Base-by-base conservation (phyloP, 2,329 filamentous ascomycete species). In the Mollisia scopiformis region DNA sequence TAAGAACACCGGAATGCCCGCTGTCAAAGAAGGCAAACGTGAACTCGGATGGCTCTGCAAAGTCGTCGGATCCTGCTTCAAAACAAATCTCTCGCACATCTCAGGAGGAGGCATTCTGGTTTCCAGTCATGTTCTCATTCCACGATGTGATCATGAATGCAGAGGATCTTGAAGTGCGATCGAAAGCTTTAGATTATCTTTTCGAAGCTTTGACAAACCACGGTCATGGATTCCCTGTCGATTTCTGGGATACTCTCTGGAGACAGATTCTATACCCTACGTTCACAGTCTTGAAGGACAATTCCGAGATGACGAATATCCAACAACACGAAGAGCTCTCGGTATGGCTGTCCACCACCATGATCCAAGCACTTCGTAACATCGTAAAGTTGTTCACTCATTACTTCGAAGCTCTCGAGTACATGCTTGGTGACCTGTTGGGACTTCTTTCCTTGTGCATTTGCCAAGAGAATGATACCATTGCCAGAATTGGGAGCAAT, bases 331-430 rank as follows among this genome's bases (percentile, higher is more conserved):
- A 99, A 76, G 95, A 99, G 73, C 83, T 98, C 21, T 98, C 95
- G 0, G 95, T 99, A 2, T 99, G 95, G 95, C 83, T 99, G 25
- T 98, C 95, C 0, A 99, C 95, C 0, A 99, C 95, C 8, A 97
- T 99, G 92, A 99, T 99, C 41, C 95, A 99, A 75, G 95, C 95
- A 1, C 80, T 99, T 58, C 89, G 95, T 61, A 97, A 98, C 77
- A 97, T 99, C 91, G 98, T 99, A 70, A 94, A 92, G 0, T 85
- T 99, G 25, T 99, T 99, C 76, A 99, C 96, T 0, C 96, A 99
- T 76, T 99, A 98, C 77, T 99, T 99, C 67, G 92, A 96, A 61
- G 88, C 93, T 0, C 80, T 99, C 10, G 93, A 98, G 77, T 96
- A 97, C 74, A 99, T 99, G 95, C 84, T 99, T 19, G 93, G 97